Evolutionary conservation across 345 rosid species (phyloP).

Genomic region (Bruguiera gymnorhiza): DNA sequence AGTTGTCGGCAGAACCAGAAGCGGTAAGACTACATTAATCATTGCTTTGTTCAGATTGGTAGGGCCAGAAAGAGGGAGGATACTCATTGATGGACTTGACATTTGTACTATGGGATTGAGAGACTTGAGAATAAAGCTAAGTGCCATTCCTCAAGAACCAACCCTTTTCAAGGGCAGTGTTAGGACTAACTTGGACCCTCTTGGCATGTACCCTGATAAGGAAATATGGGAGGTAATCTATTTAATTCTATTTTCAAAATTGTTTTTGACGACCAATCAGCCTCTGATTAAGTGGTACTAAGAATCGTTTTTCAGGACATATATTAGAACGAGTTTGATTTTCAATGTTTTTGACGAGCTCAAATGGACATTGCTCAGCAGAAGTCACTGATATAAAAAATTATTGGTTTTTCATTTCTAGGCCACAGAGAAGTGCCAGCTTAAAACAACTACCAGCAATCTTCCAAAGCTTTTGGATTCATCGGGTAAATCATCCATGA

Average conservation of each 20-base stretch:
- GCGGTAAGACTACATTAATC: slow-evolving; percentile 77
- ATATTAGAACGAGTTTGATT: too few relatives aligned
- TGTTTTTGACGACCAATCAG: too few relatives aligned
- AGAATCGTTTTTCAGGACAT: too few relatives aligned
- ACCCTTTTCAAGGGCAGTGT: slow-evolving; percentile 70
- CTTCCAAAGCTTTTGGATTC: slow-evolving; percentile 65
- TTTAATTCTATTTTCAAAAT: too few relatives aligned
- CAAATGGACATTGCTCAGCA: too few relatives aligned
- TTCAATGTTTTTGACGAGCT: too few relatives aligned
- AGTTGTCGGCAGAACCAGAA: slow-evolving; percentile 81
- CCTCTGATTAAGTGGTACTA: too few relatives aligned
- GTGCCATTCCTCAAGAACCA: slow-evolving; percentile 88
- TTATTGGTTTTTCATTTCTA: slow-evolving; percentile 16
- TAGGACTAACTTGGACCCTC: slow-evolving; percentile 70
- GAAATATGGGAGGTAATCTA: slow-evolving; percentile 67
- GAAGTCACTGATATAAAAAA: too few relatives aligned
- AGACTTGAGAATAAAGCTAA: slow-evolving; percentile 68
- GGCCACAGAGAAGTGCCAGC: slow-evolving; percentile 78
- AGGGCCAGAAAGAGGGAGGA: slow-evolving; percentile 60
- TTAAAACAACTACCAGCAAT: slow-evolving; percentile 51
- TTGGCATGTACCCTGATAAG: slow-evolving; percentile 53
- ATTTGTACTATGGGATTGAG: slow-evolving; percentile 64
- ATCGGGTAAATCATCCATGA: slow-evolving; percentile 30
- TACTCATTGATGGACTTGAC: slow-evolving; percentile 62
- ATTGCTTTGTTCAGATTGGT: slow-evolving; percentile 75